Conservation (phyloP, 108 stramenopile species). For the Stephanodiscus minutulus region DNA sequence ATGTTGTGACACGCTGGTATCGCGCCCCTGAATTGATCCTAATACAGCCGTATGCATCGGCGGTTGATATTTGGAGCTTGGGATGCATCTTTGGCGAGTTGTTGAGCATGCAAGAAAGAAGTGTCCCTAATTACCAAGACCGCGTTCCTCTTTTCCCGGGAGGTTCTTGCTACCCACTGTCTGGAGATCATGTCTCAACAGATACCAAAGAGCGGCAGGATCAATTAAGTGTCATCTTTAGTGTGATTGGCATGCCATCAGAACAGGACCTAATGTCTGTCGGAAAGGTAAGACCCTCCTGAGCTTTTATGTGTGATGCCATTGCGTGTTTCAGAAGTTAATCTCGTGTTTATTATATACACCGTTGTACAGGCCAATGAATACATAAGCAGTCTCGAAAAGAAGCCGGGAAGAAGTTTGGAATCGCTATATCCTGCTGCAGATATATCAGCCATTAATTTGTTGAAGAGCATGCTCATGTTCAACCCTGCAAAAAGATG, state of each 20-base stretch:
- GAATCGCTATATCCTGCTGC: conserved; percentile 78
- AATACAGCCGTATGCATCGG: conserved; percentile 93
- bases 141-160: conserved; percentile 96
- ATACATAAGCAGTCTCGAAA: conserved; percentile 76
- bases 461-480: conserved; percentile 90
- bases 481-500: conserved; percentile 92
- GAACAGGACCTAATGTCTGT: conserved; percentile 82
- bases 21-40: conserved; percentile 97
- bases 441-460: conserved; percentile 81
- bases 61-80: conserved; percentile 97
- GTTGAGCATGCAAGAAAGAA: conserved; percentile 92
- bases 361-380: conserved; percentile 54
- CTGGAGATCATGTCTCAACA: conserved; percentile 67
- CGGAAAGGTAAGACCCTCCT: conserved; percentile 54
- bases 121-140: conserved; percentile 88
- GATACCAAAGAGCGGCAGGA: conserved; percentile 80
- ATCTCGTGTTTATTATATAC: not conserved
- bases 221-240: conserved; percentile 97
- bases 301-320: not conserved
- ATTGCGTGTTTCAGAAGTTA: not conserved
- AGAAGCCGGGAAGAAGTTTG: conserved; percentile 56
- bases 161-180: conserved; percentile 93
- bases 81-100: conserved; percentile 93
- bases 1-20: conserved; percentile 99
- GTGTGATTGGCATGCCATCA: conserved; percentile 90